A percentile compares a stretch with the other conserved stretches of the same genome.
phyloP scores from a whole-genome alignment of 2,329 filamentous ascomycete species.

The Tolypocladium guangdongense region DNA sequence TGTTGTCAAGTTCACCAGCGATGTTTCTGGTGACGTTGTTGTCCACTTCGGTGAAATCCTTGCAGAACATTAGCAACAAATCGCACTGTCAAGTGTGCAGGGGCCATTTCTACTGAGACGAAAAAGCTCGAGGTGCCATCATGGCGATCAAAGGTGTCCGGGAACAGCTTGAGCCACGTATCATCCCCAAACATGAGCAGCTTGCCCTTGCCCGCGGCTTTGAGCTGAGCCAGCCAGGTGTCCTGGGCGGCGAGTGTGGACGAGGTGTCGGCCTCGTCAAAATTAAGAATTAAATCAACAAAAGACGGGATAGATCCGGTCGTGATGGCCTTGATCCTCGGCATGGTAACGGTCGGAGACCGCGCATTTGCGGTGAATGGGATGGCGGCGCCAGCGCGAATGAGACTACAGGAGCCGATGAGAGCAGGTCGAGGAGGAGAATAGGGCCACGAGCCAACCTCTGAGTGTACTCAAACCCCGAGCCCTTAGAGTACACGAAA shows the following conservation, averaged over 20 bases:
- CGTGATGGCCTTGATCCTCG: conserved; percentile 90
- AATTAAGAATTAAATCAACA: conserved; percentile 90
- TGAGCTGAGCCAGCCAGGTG: conserved; percentile 93
- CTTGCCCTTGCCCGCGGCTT: conserved; percentile 57
- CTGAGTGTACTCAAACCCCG: conserved; percentile 82
- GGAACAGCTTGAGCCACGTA: conserved; percentile 96
- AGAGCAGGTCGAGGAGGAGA: background rate
- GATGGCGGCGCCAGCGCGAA: conserved; percentile 70
- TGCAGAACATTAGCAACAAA: background rate
- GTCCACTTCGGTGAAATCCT: conserved; percentile 98
- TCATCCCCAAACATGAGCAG: conserved; percentile 95
- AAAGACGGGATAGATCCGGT: conserved; percentile 98
- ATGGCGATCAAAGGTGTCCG: conserved; percentile 69
- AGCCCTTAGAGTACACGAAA: conserved; percentile 75
- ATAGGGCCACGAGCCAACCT: conserved; percentile 39
- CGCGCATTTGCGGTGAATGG: conserved; percentile 93
- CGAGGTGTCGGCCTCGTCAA: conserved; percentile 85
- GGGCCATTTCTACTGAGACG: conserved; percentile 65
- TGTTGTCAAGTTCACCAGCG: conserved; percentile 57
- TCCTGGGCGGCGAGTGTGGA: conserved; percentile 84
- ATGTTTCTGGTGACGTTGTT: conserved; percentile 93
- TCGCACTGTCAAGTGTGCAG: background rate
- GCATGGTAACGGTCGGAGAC: conserved; percentile 98
- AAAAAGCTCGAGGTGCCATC: conserved; percentile 98
- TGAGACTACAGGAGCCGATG: conserved; percentile 48